Conservation (phyloP, 805 yeast genomes). For the Sugiyamaella lignohabitans region DNA sequence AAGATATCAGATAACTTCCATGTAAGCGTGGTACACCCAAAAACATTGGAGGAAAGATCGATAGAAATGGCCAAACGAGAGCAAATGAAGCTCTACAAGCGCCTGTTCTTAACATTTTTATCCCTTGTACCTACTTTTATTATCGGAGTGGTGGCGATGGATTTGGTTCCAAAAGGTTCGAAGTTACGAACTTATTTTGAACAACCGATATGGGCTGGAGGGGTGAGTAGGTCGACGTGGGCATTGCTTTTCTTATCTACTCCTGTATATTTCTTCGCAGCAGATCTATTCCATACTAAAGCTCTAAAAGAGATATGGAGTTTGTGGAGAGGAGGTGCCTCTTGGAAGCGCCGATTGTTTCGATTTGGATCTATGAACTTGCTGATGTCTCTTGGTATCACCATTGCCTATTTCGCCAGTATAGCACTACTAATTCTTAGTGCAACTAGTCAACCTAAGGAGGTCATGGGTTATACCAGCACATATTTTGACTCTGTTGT, state of each 20-base stretch:
- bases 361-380: slow-evolving; percentile 75
- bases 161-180: slow-evolving; percentile 41
- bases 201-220: slow-evolving; percentile 57
- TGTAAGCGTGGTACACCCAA: slow-evolving; percentile 48
- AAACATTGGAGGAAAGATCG: slow-evolving; percentile 60
- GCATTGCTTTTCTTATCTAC: slow-evolving; percentile 57
- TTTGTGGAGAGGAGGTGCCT: slow-evolving; percentile 50
- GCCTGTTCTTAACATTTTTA: slow-evolving; percentile 45
- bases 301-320: slow-evolving; percentile 53
- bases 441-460: slow-evolving; percentile 33
- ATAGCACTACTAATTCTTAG: slow-evolving; percentile 44
- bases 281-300: slow-evolving; percentile 63
- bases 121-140: slow-evolving; percentile 63
- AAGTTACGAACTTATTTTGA: slow-evolving; percentile 48
- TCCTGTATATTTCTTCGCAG: slow-evolving; percentile 69
- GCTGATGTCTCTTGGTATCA: slow-evolving; percentile 65
- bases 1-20: slow-evolving; percentile 42
- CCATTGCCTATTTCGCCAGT: slow-evolving; percentile 65
- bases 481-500: slow-evolving; percentile 77
- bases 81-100: slow-evolving; percentile 38
- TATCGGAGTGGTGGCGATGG: slow-evolving; percentile 66
- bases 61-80: slow-evolving; percentile 44
- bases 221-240: slow-evolving; percentile 59
- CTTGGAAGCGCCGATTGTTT: slow-evolving; percentile 51
- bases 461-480: slow-evolving; percentile 37